Evolutionary conservation across 306 rosid species (phyloP).

Genomic region (Sesbania bispinosa): DNA sequence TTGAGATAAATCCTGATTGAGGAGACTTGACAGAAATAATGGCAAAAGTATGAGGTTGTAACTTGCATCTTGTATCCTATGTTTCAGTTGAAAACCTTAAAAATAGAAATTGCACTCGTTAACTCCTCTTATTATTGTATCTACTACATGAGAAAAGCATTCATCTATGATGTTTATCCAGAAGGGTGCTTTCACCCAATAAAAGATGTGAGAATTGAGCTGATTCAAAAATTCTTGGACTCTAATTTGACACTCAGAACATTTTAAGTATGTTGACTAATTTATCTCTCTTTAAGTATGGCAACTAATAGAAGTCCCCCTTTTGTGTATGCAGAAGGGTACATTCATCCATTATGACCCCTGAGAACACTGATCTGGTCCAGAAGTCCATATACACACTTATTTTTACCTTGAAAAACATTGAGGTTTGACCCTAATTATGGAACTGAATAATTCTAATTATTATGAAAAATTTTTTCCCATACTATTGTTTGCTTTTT

Average conservation of each 20-base stretch:
- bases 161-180: neutral
- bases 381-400: conserved; percentile 73
- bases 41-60: neutral
- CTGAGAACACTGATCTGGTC: conserved; percentile 82
- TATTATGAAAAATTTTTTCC: neutral
- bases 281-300: neutral
- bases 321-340: conserved; percentile 48
- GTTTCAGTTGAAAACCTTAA: too few species aligned
- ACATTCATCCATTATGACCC: conserved; percentile 70
- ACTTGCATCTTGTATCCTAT: neutral
- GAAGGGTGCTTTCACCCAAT: neutral
- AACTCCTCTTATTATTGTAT: neutral
- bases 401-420: conserved; percentile 77
- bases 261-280: neutral
- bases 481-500: neutral
- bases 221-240: neutral
- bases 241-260: neutral
- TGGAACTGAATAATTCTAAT: neutral
- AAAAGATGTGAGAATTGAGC: too few species aligned
- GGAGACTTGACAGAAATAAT: neutral
- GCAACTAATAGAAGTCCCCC: neutral
- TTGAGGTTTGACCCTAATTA: conserved; percentile 54
- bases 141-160: neutral
- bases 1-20: neutral
- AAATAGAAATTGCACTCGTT: neutral